These are phyloP conservation scores for Aspergillus piperis DNA, from an alignment of 2,329 filamentous ascomycete species.

Conservation along the genomic window DNA sequence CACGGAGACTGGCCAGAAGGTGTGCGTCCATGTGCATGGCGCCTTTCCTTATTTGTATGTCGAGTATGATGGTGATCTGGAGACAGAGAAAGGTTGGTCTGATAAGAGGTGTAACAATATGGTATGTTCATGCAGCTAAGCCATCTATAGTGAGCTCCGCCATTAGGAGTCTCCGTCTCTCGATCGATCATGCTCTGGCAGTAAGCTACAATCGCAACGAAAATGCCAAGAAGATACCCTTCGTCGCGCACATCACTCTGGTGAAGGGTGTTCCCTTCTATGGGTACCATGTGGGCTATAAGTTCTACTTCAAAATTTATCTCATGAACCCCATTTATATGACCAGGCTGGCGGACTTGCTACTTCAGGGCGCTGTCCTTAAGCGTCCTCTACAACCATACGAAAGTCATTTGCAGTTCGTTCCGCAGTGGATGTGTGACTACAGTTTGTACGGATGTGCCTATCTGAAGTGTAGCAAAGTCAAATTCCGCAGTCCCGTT, in stretches of 20 bases:
- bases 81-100: constrained; percentile 65
- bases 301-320: constrained; percentile 91
- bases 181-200: constrained; percentile 87
- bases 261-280: constrained; percentile 96
- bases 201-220: constrained; percentile 79
- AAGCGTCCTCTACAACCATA: constrained; percentile 84
- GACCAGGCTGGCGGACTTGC: constrained; percentile 81
- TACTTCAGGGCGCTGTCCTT: constrained; percentile 86
- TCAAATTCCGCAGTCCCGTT: constrained; percentile 73
- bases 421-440: constrained; percentile 97
- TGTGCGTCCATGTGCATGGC: constrained; percentile 93
- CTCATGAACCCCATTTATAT: constrained; percentile 84
- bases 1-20: constrained; percentile 91
- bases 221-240: constrained; percentile 67
- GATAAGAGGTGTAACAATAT: neutral
- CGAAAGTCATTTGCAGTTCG: constrained; percentile 88
- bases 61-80: constrained; percentile 73
- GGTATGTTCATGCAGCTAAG: constrained; percentile 5
- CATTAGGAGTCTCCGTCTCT: constrained; percentile 75
- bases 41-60: constrained; percentile 96
- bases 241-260: constrained; percentile 85
- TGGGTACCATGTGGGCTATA: constrained; percentile 90
- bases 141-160: constrained; percentile 66
- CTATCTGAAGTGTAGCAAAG: constrained; percentile 73
- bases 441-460: constrained; percentile 96